Evolutionary conservation across 441 rosid species (phyloP).

Genomic region (Croton laevigatus): DNA sequence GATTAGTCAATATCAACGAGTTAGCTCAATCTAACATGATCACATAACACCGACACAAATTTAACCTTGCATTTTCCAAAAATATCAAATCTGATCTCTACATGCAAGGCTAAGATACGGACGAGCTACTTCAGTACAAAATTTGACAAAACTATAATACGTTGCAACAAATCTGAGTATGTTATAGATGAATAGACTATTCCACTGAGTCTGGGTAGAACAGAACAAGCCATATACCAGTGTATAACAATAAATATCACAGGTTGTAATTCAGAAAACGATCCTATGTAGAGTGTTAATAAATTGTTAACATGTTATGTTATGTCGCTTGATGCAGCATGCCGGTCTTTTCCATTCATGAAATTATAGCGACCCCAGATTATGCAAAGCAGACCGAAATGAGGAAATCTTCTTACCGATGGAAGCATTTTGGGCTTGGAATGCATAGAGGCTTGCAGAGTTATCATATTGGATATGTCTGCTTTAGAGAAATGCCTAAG

Average conservation of each 20-base stretch:
- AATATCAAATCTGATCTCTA: no score
- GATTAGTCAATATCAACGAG: no score
- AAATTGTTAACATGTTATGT: no score
- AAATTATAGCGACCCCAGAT: background rate
- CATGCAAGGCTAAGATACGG: no score
- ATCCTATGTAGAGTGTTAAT: background rate
- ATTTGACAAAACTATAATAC: background rate
- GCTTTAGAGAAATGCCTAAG: constrained; percentile 15
- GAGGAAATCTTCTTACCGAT: background rate
- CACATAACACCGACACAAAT: no score
- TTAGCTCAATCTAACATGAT: no score
- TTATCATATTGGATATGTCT: background rate
- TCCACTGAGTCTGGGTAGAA: no score
- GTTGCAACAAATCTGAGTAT: background rate
- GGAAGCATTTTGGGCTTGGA: background rate
- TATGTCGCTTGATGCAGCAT: background rate
- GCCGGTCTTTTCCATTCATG: background rate
- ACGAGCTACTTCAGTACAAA: background rate
- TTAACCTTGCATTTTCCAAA: no score
- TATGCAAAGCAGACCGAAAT: background rate
- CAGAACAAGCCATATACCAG: background rate
- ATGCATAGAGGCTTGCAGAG: background rate
- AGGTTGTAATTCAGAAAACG: constrained; percentile 1
- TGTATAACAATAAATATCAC: background rate
- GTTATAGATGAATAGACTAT: background rate